A percentile compares a stretch with the other conserved stretches of the same genome.
Evolutionary conservation across 768 basidiomycete species (phyloP).

Genomic region (Lepiota venenata): DNA sequence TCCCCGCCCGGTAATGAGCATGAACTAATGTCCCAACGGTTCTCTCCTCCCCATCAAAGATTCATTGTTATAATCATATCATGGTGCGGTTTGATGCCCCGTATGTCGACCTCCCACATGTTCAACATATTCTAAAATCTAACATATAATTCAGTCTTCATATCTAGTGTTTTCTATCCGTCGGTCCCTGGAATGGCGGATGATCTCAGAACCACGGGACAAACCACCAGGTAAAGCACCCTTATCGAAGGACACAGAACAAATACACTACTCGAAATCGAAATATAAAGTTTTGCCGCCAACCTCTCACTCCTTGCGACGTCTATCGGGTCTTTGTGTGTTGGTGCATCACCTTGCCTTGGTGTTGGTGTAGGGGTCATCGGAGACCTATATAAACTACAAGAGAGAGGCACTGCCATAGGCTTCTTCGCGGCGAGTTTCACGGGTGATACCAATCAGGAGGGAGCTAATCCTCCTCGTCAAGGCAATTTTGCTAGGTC

Average conservation of each 20-base stretch:
- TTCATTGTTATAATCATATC: constrained; percentile 13
- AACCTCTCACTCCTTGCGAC: constrained; percentile 31
- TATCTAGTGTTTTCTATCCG: constrained; percentile 13
- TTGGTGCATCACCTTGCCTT: constrained; percentile 52
- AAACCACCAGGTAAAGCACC: constrained; percentile 9
- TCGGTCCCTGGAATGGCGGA: constrained; percentile 14
- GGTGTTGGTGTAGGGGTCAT: constrained; percentile 59
- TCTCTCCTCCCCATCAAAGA: constrained; percentile 7
- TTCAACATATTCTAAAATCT: background rate
- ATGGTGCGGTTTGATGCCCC: constrained; percentile 16
- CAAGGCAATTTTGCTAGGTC: too few species aligned
- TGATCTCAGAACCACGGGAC: constrained; percentile 11
- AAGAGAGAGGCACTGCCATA: constrained; percentile 58
- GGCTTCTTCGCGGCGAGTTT: constrained; percentile 50
- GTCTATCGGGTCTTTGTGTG: constrained; percentile 28
- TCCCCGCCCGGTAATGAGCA: background rate
- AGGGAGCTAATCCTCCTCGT: background rate
- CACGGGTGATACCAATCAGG: too few species aligned
- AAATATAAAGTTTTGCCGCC: constrained; percentile 26
- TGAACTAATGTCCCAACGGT: constrained; percentile 2
- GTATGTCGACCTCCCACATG: constrained; percentile 1
- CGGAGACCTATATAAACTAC: constrained; percentile 63
- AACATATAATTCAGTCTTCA: constrained; percentile 8
- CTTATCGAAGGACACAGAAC: too few species aligned
- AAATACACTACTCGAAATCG: background rate